phyloP scores from a whole-genome alignment of 2,329 filamentous ascomycete genomes.

The Exophiala oligosperma region DNA sequence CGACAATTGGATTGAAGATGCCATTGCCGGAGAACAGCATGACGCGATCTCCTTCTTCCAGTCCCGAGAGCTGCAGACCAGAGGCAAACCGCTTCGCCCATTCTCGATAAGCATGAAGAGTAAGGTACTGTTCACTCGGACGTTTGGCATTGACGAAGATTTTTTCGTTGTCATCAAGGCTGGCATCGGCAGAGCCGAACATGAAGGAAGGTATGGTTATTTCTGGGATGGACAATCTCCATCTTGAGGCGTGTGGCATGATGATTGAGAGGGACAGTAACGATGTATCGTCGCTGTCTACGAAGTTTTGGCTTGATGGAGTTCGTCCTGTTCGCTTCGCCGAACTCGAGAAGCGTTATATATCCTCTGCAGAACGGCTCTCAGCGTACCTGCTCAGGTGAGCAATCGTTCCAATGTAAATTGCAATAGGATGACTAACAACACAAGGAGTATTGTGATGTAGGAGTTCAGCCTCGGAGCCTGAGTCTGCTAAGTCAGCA shows the following conservation, averaged over 20 bases:
- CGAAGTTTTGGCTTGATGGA: background rate
- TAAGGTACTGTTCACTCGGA: slow-evolving; percentile 68
- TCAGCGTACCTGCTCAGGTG: background rate
- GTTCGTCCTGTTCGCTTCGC: no score
- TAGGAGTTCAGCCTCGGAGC: no score
- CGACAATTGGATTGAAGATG: slow-evolving; percentile 40
- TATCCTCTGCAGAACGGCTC: background rate
- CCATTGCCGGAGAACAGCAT: slow-evolving; percentile 59
- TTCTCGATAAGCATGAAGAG: slow-evolving; percentile 63
- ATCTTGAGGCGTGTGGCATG: slow-evolving; percentile 57
- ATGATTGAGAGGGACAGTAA: background rate
- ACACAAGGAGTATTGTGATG: no score
- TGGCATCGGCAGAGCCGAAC: slow-evolving; percentile 51
- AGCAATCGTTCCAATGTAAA: no score
- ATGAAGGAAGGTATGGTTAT: slow-evolving; percentile 49
- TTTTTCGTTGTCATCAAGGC: slow-evolving; percentile 46
- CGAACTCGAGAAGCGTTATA: no score
- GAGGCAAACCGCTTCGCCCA: slow-evolving; percentile 71
- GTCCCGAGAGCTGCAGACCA: slow-evolving; percentile 40
- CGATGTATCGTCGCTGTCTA: background rate
- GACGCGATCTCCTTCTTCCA: slow-evolving; percentile 52
- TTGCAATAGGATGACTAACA: no score
- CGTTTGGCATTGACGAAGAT: slow-evolving; percentile 64
- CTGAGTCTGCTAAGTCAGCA: background rate
- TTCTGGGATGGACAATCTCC: slow-evolving; percentile 47